Percentiles rank a stretch among this genome's conserved stretches.
These are phyloP conservation scores for Colletotrichum costaricense DNA, from an alignment of 2,329 filamentous ascomycete genomes.

Conservation along the genomic window DNA sequence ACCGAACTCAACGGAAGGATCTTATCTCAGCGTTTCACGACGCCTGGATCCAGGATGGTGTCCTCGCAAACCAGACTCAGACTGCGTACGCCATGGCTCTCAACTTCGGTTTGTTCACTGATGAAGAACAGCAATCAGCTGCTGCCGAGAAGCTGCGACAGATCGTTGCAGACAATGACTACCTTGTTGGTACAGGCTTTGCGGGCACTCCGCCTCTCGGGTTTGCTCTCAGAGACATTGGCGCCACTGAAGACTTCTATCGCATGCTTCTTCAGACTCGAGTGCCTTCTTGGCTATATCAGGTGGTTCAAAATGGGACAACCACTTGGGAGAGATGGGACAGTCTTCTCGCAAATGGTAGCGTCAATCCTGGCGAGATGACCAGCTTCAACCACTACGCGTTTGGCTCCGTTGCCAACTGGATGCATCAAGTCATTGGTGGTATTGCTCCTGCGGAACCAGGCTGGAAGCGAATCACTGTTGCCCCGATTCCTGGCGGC, in stretches of 20 bases:
- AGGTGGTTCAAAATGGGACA: slow-evolving; percentile 57
- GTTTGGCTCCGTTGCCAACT: slow-evolving; percentile 59
- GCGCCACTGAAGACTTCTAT: slow-evolving; percentile 51
- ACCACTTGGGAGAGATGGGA: slow-evolving; percentile 66
- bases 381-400: slow-evolving; percentile 64
- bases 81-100: slow-evolving; percentile 52
- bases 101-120: slow-evolving; percentile 48
- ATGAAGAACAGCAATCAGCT: slow-evolving; percentile 32
- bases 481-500: slow-evolving; percentile 49
- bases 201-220: slow-evolving; percentile 55
- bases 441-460: slow-evolving; percentile 52
- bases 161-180: slow-evolving; percentile 47
- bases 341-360: slow-evolving; percentile 55
- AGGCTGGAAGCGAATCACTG: slow-evolving; percentile 51
- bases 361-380: slow-evolving; percentile 58
- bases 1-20: slow-evolving; percentile 36
- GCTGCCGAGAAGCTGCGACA: slow-evolving; percentile 44
- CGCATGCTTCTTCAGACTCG: slow-evolving; percentile 58
- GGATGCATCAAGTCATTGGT: slow-evolving; percentile 56
- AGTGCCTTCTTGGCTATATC: slow-evolving; percentile 61
- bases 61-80: slow-evolving; percentile 51
- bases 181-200: slow-evolving; percentile 55
- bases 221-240: slow-evolving; percentile 44
- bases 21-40: slow-evolving; percentile 44
- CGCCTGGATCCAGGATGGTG: slow-evolving; percentile 45